phyloP scores from a whole-genome alignment of 345 rosid genomes.

The Ceriops zippeliana region DNA sequence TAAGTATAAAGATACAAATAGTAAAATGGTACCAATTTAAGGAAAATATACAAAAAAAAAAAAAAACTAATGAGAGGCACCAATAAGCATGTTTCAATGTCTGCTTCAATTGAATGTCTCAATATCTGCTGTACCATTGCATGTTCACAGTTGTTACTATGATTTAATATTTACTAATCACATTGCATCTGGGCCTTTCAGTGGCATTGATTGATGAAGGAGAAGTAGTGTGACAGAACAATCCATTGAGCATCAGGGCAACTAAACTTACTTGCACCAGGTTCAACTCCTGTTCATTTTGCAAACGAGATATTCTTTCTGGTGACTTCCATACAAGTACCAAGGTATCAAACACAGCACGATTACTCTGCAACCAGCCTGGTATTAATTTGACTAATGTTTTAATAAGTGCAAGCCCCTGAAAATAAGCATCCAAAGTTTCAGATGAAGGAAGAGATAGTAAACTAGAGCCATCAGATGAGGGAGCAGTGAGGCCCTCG shows the following conservation, averaged over 20 bases:
- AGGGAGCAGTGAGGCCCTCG: constrained; percentile 50
- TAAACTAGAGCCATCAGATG: constrained; percentile 52
- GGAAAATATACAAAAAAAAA: not conserved
- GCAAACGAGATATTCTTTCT: constrained; percentile 81
- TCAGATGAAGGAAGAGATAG: constrained; percentile 40
- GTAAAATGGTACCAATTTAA: not conserved
- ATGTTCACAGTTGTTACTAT: too few species aligned
- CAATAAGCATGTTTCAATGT: not conserved
- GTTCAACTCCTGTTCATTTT: constrained; percentile 88
- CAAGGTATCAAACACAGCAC: constrained; percentile 75
- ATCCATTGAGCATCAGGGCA: not conserved
- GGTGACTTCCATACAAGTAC: constrained; percentile 93
- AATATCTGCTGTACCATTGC: not conserved
- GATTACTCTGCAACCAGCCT: constrained; percentile 87
- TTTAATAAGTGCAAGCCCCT: constrained; percentile 89
- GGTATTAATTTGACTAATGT: constrained; percentile 85
- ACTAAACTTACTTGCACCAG: constrained; percentile 71
- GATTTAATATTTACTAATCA: not conserved
- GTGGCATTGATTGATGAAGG: not conserved
- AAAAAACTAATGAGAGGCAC: not conserved
- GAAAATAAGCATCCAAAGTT: constrained; percentile 80
- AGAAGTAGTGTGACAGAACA: not conserved
- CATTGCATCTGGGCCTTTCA: not conserved
- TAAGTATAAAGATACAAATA: too few species aligned
- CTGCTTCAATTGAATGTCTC: not conserved